Percentiles rank a stretch among this genome's conserved stretches.
These are phyloP conservation scores for Pholiota adiposa DNA, from an alignment of 1,284 basidiomycete genomes.

Conservation along the genomic window DNA sequence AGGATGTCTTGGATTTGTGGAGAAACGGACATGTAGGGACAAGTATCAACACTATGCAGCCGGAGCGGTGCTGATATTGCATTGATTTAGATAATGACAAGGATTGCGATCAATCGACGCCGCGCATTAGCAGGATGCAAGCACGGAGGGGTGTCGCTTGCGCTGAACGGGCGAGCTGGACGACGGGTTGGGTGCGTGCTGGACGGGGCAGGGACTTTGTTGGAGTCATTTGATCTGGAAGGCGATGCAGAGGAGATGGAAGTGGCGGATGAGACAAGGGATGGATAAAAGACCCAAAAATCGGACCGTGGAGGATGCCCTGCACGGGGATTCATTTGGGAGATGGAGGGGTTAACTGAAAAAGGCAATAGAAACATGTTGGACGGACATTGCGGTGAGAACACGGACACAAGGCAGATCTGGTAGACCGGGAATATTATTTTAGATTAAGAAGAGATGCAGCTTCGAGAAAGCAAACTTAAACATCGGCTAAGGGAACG, in stretches of 20 bases:
- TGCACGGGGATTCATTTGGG: conserved; percentile 30
- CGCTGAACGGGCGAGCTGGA: conserved; percentile 74
- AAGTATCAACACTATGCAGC: conserved; percentile 31
- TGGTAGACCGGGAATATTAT: conserved; percentile 21
- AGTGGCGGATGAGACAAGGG: conserved; percentile 35
- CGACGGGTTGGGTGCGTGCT: conserved; percentile 77
- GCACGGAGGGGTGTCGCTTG: conserved; percentile 57
- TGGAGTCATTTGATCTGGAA: conserved; percentile 82
- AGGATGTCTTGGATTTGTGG: conserved; percentile 55
- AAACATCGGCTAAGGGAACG: too few relatives aligned
- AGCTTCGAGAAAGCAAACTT: too few relatives aligned
- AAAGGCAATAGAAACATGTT: conserved; percentile 23
- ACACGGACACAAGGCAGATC: conserved; percentile 22
- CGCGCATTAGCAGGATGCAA: conserved; percentile 58
- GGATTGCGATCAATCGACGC: conserved; percentile 59
- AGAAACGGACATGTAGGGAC: conserved; percentile 47
- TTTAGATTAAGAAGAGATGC: conserved; percentile 24
- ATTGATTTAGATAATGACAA: conserved; percentile 49
- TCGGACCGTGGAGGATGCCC: conserved; percentile 29
- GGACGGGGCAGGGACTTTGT: conserved; percentile 57
- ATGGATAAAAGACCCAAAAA: too few relatives aligned
- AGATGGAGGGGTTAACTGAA: conserved; percentile 25
- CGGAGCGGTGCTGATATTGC: conserved; percentile 33
- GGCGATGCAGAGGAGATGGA: conserved; percentile 61
- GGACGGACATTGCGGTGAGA: conserved; percentile 28